phyloP scores from a whole-genome alignment of 2,329 filamentous ascomycete genomes.

The Ophiostoma sp. region DNA sequence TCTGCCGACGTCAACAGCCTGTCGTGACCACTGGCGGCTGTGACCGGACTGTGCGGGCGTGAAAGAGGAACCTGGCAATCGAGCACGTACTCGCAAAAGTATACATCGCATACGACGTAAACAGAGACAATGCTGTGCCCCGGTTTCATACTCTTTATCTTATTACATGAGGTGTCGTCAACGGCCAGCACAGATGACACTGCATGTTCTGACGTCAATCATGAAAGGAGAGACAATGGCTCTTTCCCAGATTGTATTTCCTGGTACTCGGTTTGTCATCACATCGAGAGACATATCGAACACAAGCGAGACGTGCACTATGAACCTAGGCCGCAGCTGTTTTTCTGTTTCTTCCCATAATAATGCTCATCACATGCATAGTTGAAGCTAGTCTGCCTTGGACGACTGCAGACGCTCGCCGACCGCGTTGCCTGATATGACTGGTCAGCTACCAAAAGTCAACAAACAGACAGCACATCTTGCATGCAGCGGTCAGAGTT shows the following conservation, averaged over 20 bases:
- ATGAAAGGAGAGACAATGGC: background rate
- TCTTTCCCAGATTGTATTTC: background rate
- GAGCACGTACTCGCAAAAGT: background rate
- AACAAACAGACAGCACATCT: background rate
- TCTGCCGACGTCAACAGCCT: background rate
- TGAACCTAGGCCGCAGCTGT: background rate
- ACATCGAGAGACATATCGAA: background rate
- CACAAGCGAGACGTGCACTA: background rate
- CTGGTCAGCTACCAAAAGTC: background rate
- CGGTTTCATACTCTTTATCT: background rate
- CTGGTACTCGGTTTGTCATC: background rate
- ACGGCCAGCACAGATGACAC: background rate
- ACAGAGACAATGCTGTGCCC: background rate
- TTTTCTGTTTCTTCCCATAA: background rate
- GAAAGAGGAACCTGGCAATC: background rate
- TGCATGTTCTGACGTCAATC: background rate
- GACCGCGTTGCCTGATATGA: background rate
- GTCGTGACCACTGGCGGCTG: background rate
- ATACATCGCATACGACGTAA: background rate
- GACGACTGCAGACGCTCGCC: background rate
- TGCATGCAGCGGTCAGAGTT: constrained; percentile 2
- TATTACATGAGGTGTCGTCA: background rate
- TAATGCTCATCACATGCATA: background rate
- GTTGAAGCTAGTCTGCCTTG: background rate
- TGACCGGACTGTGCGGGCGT: background rate